A percentile compares a stretch with the other conserved stretches of the same genome.
Evolutionary conservation across 306 rosid genomes (phyloP).

Genomic region (Styphnolobium japonicum): DNA sequence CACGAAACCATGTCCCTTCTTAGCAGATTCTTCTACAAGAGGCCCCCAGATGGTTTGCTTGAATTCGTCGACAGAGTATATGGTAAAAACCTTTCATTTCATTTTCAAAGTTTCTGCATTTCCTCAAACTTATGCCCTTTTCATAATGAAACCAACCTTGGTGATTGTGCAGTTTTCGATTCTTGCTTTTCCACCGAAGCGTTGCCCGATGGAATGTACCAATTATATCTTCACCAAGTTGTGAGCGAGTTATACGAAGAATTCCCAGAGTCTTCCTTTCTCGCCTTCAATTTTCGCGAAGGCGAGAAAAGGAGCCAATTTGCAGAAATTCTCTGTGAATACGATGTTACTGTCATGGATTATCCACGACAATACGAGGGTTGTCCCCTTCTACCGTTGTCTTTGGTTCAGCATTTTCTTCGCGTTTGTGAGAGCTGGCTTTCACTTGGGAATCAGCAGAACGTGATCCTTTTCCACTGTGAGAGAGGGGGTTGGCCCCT

Average conservation of each 20-base stretch:
- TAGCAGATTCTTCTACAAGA: constrained; percentile 89
- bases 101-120: neutral
- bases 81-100: constrained; percentile 42
- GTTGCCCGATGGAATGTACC: constrained; percentile 83
- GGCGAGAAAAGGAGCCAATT: constrained; percentile 79
- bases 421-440: constrained; percentile 90
- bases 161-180: constrained; percentile 72
- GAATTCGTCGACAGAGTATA: constrained; percentile 88
- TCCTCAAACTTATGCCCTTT: neutral
- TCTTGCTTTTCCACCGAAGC: constrained; percentile 95
- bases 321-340: constrained; percentile 60
- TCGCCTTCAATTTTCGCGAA: constrained; percentile 91
- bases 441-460: constrained; percentile 58
- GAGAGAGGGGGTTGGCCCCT: constrained; percentile 99
- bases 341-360: constrained; percentile 86
- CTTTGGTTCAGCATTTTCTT: constrained; percentile 88
- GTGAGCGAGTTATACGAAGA: constrained; percentile 81
- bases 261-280: constrained; percentile 87
- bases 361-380: constrained; percentile 97
- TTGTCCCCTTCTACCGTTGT: constrained; percentile 79
- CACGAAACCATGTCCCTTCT: constrained; percentile 69
- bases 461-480: constrained; percentile 77
- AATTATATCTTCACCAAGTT: constrained; percentile 73
- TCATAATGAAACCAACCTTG: no score
- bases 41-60: constrained; percentile 96